Conservation (phyloP, 2,329 filamentous ascomycete species). For the Emmonsiellopsis sp. region DNA sequence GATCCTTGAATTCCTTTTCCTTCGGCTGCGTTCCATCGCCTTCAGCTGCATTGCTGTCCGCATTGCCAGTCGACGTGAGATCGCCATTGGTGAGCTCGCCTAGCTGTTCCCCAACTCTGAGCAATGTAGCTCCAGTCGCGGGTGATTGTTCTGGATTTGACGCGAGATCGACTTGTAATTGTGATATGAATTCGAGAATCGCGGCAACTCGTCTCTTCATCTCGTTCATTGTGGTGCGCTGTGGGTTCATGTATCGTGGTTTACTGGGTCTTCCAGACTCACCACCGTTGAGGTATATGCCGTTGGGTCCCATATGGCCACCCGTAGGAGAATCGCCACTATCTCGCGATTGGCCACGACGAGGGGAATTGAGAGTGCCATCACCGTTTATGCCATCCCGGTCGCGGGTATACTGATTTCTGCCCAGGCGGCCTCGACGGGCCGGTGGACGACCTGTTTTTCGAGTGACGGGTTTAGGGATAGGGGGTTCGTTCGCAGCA, state of each 20-base stretch:
- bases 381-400: constrained; percentile 53
- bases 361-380: constrained; percentile 28
- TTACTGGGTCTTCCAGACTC: constrained; percentile 55
- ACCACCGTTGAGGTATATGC: constrained; percentile 46
- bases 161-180: constrained; percentile 80
- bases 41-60: constrained; percentile 19
- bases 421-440: constrained; percentile 57
- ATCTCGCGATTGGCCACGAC: constrained; percentile 32
- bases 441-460: constrained; percentile 56
- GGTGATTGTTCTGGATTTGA: constrained; percentile 42
- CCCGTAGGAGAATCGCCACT: constrained; percentile 28
- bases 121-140: constrained; percentile 17
- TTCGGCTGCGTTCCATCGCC: constrained; percentile 17
- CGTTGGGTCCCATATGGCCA: constrained; percentile 25
- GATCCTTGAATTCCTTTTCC: constrained; percentile 57
- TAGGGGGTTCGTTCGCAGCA: constrained; percentile 27
- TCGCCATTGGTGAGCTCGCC: constrained; percentile 16
- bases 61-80: constrained; percentile 9
- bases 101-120: constrained; percentile 22
- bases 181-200: constrained; percentile 82
- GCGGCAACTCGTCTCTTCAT: constrained; percentile 76
- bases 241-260: constrained; percentile 44
- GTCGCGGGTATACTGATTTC: constrained; percentile 77
- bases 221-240: constrained; percentile 69
- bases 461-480: constrained; percentile 41